Base-by-base conservation (phyloP, 192 early-diverging fungal species). In the Gigaspora rosea region DNA sequence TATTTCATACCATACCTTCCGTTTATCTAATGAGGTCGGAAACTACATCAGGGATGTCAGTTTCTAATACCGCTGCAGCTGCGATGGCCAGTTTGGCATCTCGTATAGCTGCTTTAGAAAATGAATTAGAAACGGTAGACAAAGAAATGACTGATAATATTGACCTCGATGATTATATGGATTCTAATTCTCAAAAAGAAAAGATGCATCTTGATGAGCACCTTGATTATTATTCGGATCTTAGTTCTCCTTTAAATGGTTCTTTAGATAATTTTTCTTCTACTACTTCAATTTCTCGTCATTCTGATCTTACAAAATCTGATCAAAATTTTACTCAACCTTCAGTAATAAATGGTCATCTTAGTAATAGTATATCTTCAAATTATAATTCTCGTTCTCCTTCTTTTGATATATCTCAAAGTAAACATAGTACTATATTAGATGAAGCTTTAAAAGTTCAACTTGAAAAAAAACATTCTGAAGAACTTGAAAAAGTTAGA, bases 71-170 rank as follows among this genome's bases (percentile, higher is more conserved):
- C 22, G n/a, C 69, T 16, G 47, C 69, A 12, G 49, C 69, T 10
- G 69, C 69, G 8, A 32, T 71, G 20, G 70, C 50, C 20, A 5
- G 33, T 20, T 71, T 71, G 20, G 52, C 70, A 12, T 70, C 68
- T 54, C 48, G 50, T 41, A 71, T 71, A 12, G 50, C 70, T 71
- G 70, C 70, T 71, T 71, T 71, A 71, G 50, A 71, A 50, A 32
- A 51, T 2, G 70, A 71, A 22, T n/a, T 71, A 41, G 70, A 56
- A 41, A 71, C 49, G 50, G 70, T 35, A n/a, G 70, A 50, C 6
- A 71, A 71, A 18, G 51, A 56, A 1, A 56, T 32, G 49, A 48
- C n/a, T 32, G 68, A 70, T 50, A 70, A 70, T 20, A 49, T 51
- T 13, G 49, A 70, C 11, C 41, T 18, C 8, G 50, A 52, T 20